phyloP scores from a whole-genome alignment of 805 yeast genomes.

The Pichia sporocuriosa region DNA sequence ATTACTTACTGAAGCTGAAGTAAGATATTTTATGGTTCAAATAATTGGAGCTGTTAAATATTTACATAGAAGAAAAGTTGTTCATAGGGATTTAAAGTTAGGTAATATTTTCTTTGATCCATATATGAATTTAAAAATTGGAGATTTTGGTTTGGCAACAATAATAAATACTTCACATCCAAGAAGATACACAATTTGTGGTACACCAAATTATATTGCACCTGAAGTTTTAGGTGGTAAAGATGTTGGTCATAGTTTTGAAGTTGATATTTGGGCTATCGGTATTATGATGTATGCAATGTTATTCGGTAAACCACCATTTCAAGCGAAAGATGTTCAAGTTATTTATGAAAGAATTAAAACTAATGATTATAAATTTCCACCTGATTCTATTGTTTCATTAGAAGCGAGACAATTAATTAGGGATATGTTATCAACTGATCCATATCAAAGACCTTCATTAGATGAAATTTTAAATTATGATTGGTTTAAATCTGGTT shows the following conservation, averaged over 20 bases:
- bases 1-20: slow-evolving; percentile 85
- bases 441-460: slow-evolving; percentile 77
- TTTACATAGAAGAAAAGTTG: slow-evolving; percentile 85
- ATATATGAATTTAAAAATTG: slow-evolving; percentile 88
- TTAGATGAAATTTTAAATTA: slow-evolving; percentile 72
- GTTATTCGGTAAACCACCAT: slow-evolving; percentile 92
- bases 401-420: slow-evolving; percentile 69
- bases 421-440: slow-evolving; percentile 61
- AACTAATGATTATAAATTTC: slow-evolving; percentile 72
- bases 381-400: slow-evolving; percentile 51
- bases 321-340: slow-evolving; percentile 92
- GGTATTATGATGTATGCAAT: slow-evolving; percentile 96
- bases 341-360: slow-evolving; percentile 89
- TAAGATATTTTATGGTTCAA: slow-evolving; percentile 82
- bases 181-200: slow-evolving; percentile 90
- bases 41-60: slow-evolving; percentile 90
- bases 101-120: slow-evolving; percentile 95
- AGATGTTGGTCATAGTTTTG: slow-evolving; percentile 82
- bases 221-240: slow-evolving; percentile 95
- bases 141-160: slow-evolving; percentile 98
- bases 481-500: slow-evolving; percentile 74
- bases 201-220: slow-evolving; percentile 97
- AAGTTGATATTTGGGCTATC: slow-evolving; percentile 96
- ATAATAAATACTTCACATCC: slow-evolving; percentile 63
- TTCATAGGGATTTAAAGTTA: slow-evolving; percentile 91